Percentiles rank a stretch among this genome's conserved stretches.
Conservation (phyloP, 2,329 filamentous ascomycete species). For the Talaromyces atroroseus region DNA sequence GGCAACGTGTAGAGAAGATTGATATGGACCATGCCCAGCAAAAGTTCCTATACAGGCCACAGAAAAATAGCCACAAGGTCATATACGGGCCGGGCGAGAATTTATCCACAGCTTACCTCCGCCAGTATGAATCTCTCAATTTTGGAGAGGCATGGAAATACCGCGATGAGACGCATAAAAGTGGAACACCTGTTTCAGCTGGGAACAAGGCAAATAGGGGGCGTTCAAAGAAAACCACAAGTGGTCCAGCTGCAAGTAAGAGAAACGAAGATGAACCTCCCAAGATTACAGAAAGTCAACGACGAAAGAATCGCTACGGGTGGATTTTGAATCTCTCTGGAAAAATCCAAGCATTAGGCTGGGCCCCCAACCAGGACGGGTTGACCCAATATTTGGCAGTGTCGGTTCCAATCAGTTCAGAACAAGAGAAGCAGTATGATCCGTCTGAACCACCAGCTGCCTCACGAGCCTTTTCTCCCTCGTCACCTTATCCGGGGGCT, state of each 20-base stretch:
- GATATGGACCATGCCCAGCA: slow-evolving; percentile 30
- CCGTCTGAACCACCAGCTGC: slow-evolving; percentile 26
- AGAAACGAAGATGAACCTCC: background rate
- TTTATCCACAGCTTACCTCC: slow-evolving; percentile 41
- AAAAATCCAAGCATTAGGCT: slow-evolving; percentile 46
- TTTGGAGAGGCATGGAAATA: slow-evolving; percentile 41
- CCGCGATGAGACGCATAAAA: slow-evolving; percentile 11
- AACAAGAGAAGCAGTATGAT: slow-evolving; percentile 30
- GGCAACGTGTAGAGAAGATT: slow-evolving; percentile 37
- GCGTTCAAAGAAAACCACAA: slow-evolving; percentile 12
- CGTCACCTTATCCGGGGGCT: slow-evolving; percentile 43
- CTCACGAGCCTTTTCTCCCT: slow-evolving; percentile 48
- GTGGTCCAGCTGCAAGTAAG: background rate
- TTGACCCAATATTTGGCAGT: slow-evolving; percentile 54
- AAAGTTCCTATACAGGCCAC: slow-evolving; percentile 38
- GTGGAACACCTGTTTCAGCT: background rate
- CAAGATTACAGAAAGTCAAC: slow-evolving; percentile 7
- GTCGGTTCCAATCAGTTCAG: slow-evolving; percentile 34
- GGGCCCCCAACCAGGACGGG: slow-evolving; percentile 42
- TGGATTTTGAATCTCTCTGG: slow-evolving; percentile 56
- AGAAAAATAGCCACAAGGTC: slow-evolving; percentile 35
- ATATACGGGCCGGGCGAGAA: slow-evolving; percentile 47
- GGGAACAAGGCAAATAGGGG: slow-evolving; percentile 18
- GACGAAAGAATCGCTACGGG: slow-evolving; percentile 32
- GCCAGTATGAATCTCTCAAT: slow-evolving; percentile 38